phyloP scores from a whole-genome alignment of 108 stramenopile genomes.

The Hondaea fermentalgiana region DNA sequence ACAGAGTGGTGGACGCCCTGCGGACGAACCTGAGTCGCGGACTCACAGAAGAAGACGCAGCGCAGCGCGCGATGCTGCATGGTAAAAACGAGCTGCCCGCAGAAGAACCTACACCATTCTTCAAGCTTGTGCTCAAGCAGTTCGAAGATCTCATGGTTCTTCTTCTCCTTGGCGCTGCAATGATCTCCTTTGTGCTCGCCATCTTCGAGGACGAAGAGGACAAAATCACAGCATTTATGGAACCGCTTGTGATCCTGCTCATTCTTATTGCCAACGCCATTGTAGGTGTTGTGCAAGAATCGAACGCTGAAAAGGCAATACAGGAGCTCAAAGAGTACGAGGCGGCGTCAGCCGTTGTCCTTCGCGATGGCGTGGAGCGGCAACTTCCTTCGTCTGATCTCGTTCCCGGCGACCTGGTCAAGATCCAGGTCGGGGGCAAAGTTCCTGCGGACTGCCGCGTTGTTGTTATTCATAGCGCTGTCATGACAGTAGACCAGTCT shows the following conservation, averaged over 20 bases:
- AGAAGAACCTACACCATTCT: constrained; percentile 18
- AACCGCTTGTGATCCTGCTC: constrained; percentile 83
- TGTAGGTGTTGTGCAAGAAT: constrained; percentile 87
- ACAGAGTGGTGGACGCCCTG: neutral
- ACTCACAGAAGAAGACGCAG: neutral
- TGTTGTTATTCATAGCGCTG: neutral
- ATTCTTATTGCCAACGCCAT: constrained; percentile 90
- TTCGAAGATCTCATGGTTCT: constrained; percentile 52
- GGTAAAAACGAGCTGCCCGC: neutral
- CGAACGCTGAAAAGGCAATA: constrained; percentile 70
- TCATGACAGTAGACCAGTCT: constrained; percentile 35
- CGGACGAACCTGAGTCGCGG: constrained; percentile 1
- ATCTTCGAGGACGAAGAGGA: constrained; percentile 56
- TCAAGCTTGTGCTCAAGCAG: constrained; percentile 44
- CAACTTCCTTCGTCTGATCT: constrained; percentile 47
- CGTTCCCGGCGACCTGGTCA: constrained; percentile 89
- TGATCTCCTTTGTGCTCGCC: constrained; percentile 41
- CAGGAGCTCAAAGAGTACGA: constrained; percentile 85
- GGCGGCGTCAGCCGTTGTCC: constrained; percentile 61
- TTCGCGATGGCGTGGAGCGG: constrained; percentile 55
- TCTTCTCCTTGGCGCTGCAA: constrained; percentile 49
- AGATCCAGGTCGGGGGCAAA: constrained; percentile 80
- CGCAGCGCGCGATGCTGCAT: neutral
- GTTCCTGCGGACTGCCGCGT: constrained; percentile 80
- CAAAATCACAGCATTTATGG: constrained; percentile 58